These are phyloP conservation scores for Sanguinoderma infundibulare DNA, from an alignment of 1,284 basidiomycete species.

Conservation along the genomic window DNA sequence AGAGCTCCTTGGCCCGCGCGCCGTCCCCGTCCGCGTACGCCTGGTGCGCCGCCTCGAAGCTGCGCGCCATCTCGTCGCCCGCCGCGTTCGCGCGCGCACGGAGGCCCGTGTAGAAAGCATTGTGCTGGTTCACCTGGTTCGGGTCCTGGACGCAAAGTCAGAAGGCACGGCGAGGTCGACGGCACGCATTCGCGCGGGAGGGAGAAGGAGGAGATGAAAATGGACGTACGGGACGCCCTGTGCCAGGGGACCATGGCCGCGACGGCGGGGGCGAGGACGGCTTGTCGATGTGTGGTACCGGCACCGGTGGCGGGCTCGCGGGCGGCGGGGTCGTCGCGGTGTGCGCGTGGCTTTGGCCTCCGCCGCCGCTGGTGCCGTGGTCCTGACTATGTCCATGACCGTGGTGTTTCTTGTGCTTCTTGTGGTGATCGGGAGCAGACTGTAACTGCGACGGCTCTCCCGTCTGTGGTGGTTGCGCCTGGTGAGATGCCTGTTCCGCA, in stretches of 20 bases:
- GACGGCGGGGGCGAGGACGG: slow-evolving; percentile 18
- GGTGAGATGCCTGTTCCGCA: slow-evolving; percentile 15
- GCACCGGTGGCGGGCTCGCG: slow-evolving; percentile 10
- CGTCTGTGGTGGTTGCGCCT: slow-evolving; percentile 3
- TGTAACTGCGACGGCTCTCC: slow-evolving; percentile 8
- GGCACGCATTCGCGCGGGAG: not conserved
- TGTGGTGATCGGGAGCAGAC: slow-evolving; percentile 19
- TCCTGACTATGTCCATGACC: not conserved
- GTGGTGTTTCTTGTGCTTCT: slow-evolving; percentile 20
- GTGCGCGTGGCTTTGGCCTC: not conserved
- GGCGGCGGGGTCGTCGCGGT: slow-evolving; percentile 6
- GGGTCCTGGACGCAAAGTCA: slow-evolving; percentile 46
- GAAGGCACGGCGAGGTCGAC: not conserved
- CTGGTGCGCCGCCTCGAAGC: slow-evolving; percentile 68
- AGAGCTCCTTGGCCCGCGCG: slow-evolving; percentile 83
- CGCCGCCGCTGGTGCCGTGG: not conserved
- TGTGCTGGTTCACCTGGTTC: slow-evolving; percentile 70
- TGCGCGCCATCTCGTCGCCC: slow-evolving; percentile 74
- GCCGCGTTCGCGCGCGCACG: slow-evolving; percentile 77
- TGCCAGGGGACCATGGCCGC: slow-evolving; percentile 22
- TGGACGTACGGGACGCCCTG: slow-evolving; percentile 19
- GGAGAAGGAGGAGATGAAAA: not conserved
- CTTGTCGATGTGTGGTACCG: not conserved
- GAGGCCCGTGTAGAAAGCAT: slow-evolving; percentile 70
- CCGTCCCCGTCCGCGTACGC: slow-evolving; percentile 79